A percentile compares a stretch with the other conserved stretches of the same genome.
Evolutionary conservation across 495 filamentous ascomycete genomes (phyloP).

Genomic region (Hypoxylon fuscum): DNA sequence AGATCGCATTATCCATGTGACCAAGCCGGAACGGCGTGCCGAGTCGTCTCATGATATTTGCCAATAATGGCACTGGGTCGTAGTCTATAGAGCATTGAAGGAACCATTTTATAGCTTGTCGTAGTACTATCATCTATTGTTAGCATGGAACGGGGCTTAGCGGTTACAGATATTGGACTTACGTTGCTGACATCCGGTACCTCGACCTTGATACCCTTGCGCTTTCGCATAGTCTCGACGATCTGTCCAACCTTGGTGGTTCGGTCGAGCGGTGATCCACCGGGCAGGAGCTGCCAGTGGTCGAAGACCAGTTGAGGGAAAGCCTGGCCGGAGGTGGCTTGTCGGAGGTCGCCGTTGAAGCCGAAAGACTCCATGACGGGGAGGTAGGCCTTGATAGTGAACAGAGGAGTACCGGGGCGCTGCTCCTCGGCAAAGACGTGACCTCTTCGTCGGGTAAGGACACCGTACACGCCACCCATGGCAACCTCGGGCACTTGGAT

Average conservation of each 20-base stretch:
- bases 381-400: conserved; percentile 99
- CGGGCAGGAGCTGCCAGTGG: conserved; percentile 94
- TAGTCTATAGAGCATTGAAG: conserved; percentile 49
- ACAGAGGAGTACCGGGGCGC: conserved; percentile 97
- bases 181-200: conserved; percentile 92
- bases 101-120: conserved; percentile 87
- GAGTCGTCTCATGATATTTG: conserved; percentile 45
- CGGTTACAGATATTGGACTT: conserved; percentile 60
- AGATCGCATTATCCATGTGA: conserved; percentile 39
- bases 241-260: conserved; percentile 86
- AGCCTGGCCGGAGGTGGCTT: conserved; percentile 91
- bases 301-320: conserved; percentile 99
- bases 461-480: conserved; percentile 99
- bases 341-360: conserved; percentile 97
- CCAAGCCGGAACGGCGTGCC: conserved; percentile 27
- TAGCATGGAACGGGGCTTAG: conserved; percentile 51
- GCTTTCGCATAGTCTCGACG: conserved; percentile 91
- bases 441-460: conserved; percentile 96
- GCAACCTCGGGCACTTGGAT: conserved; percentile 98
- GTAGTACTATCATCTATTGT: conserved; percentile 80
- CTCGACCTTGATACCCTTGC: conserved; percentile 98
- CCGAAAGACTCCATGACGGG: conserved; percentile 99
- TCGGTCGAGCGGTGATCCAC: conserved; percentile 89
- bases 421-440: conserved; percentile 99
- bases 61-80: conserved; percentile 49